Conservation (phyloP, 768 basidiomycete species). For the Coprinopsis marcescibilis region DNA sequence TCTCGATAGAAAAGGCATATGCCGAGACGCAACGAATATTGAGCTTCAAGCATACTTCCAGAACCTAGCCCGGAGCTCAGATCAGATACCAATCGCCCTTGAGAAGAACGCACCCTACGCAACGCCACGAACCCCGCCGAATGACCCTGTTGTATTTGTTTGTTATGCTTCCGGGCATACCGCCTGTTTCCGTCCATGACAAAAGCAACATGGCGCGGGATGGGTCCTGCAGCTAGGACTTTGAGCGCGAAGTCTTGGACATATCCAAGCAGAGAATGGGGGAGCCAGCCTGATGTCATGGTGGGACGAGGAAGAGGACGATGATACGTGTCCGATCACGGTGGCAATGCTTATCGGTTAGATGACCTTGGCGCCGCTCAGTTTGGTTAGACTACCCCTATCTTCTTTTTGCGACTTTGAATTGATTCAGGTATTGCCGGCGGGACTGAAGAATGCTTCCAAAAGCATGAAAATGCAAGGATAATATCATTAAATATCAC, state of each 20-base stretch:
- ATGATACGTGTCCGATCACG: no score
- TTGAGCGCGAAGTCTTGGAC: constrained; percentile 48
- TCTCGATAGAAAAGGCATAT: constrained; percentile 99
- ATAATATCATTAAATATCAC: no score
- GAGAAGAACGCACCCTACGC: constrained; percentile 53
- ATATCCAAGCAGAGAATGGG: no score
- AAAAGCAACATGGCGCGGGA: constrained; percentile 88
- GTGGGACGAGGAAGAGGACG: no score
- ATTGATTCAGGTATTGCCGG: no score
- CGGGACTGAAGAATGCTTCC: no score
- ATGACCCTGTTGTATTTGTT: constrained; percentile 74
- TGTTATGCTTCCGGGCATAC: constrained; percentile 68
- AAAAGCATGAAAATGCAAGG: no score
- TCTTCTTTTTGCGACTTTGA: no score
- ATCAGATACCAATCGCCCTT: background rate
- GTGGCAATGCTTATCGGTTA: no score
- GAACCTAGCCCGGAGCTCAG: constrained; percentile 49
- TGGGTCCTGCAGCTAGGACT: constrained; percentile 74
- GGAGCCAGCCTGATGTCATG: background rate
- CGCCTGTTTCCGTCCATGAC: constrained; percentile 97
- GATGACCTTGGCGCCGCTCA: no score
- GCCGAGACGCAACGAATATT: constrained; percentile 79
- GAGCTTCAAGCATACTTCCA: constrained; percentile 82
- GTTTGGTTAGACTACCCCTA: no score
- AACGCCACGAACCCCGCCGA: constrained; percentile 77